phyloP scores from a whole-genome alignment of 768 basidiomycete genomes.

The Boletus coccyginus region DNA sequence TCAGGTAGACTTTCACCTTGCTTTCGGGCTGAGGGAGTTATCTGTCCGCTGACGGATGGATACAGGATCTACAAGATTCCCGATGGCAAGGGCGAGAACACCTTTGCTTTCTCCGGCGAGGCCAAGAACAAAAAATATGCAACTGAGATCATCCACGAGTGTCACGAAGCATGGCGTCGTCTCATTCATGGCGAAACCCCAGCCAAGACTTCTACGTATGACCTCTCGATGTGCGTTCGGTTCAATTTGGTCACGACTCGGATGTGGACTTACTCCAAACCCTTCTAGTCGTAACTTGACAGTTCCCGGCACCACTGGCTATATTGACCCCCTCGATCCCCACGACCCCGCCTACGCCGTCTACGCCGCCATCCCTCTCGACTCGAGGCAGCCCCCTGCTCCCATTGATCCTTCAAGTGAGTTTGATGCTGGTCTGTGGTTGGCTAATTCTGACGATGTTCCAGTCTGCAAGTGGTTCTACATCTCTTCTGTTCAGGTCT shows the following conservation, averaged over 20 bases:
- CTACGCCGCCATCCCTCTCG: conserved; percentile 67
- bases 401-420: conserved; percentile 88
- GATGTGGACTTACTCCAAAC: neutral
- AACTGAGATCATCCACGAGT: conserved; percentile 98
- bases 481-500: conserved; percentile 86
- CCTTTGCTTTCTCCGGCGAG: conserved; percentile 98
- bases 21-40: too few species aligned
- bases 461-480: conserved; percentile 92
- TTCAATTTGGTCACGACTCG: neutral
- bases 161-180: conserved; percentile 97
- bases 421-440: conserved; percentile 22
- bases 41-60: neutral
- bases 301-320: conserved; percentile 59
- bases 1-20: conserved; percentile 56
- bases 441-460: conserved; percentile 10
- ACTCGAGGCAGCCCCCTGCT: conserved; percentile 81
- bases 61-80: conserved; percentile 92
- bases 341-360: conserved; percentile 60
- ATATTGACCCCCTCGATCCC: conserved; percentile 59
- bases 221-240: conserved; percentile 76
- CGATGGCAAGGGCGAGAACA: conserved; percentile 95
- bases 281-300: conserved; percentile 74
- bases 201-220: conserved; percentile 67
- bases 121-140: conserved; percentile 99
- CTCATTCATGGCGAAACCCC: conserved; percentile 78